Conservation (phyloP, 2,329 filamentous ascomycete species). For the Fusarium piperis region DNA sequence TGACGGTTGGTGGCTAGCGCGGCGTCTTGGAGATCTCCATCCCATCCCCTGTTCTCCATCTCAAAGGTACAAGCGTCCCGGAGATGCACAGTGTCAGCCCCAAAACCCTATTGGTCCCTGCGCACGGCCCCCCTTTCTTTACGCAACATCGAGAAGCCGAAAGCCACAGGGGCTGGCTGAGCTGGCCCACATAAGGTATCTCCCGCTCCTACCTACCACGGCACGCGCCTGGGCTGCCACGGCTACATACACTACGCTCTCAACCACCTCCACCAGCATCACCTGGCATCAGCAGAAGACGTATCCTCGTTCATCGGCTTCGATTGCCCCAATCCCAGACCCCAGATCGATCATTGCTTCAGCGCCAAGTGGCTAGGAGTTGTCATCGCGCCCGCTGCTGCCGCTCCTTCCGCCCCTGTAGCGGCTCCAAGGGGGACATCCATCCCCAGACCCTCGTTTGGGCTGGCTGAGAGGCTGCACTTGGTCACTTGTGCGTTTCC, state of each 20-base stretch:
- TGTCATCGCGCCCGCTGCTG: not conserved
- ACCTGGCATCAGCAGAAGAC: not conserved
- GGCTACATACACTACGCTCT: not conserved
- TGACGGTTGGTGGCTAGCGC: not conserved
- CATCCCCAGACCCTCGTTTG: not conserved
- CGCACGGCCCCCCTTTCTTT: constrained; percentile 22
- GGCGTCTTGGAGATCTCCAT: not conserved
- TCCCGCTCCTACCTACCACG: not conserved
- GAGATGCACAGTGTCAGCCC: constrained; percentile 12
- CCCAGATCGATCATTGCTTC: constrained; percentile 13
- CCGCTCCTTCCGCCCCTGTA: not conserved
- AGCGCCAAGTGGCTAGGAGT: not conserved
- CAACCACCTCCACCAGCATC: not conserved
- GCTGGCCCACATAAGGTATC: not conserved
- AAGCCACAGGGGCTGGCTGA: constrained; percentile 7
- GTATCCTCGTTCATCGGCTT: not conserved
- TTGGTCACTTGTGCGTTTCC: not conserved
- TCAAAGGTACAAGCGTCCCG: not conserved
- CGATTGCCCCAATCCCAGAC: not conserved
- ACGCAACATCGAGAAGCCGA: constrained; percentile 9
- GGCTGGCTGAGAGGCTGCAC: not conserved
- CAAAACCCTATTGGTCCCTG: constrained; percentile 5
- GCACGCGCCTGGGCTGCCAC: not conserved
- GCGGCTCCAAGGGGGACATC: constrained; percentile 26
- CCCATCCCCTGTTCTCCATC: not conserved